phyloP scores from a whole-genome alignment of 2,329 filamentous ascomycete genomes.

The Alternaria tenuissima region DNA sequence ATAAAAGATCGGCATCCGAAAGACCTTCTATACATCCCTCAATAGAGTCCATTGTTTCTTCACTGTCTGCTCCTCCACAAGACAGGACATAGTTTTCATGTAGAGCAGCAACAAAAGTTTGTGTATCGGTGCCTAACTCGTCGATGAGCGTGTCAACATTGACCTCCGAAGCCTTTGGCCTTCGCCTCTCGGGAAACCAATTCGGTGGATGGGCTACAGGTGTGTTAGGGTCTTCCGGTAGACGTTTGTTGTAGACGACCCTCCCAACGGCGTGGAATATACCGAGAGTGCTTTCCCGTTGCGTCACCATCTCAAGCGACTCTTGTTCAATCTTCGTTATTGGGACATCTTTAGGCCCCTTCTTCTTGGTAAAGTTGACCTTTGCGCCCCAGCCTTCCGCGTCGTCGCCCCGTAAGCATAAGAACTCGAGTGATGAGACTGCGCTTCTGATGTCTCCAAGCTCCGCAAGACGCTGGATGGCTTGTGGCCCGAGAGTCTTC shows the following conservation, averaged over 20 bases:
- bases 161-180: constrained; percentile 56
- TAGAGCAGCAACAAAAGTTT: constrained; percentile 86
- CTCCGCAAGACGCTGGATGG: constrained; percentile 81
- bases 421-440: constrained; percentile 89
- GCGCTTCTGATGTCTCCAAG: constrained; percentile 92
- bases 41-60: constrained; percentile 75
- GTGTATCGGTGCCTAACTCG: constrained; percentile 89
- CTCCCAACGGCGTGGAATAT: constrained; percentile 97
- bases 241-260: constrained; percentile 94
- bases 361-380: constrained; percentile 68
- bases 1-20: constrained; percentile 87
- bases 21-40: constrained; percentile 86
- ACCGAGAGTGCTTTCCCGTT: constrained; percentile 86
- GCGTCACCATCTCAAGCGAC: constrained; percentile 80
- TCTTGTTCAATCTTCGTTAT: constrained; percentile 82
- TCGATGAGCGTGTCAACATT: constrained; percentile 78
- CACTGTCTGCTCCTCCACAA: constrained; percentile 70
- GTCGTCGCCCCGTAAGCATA: constrained; percentile 84
- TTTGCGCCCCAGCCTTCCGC: constrained; percentile 83
- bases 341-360: constrained; percentile 63
- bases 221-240: constrained; percentile 52
- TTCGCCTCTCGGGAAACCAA: constrained; percentile 55
- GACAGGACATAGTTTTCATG: constrained; percentile 95
- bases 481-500: constrained; percentile 77
- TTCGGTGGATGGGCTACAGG: constrained; percentile 55